Evolutionary conservation across 768 basidiomycete genomes (phyloP), one percentile per base, ranked within the genome.

Genomic region (Suillus luteus): DNA sequence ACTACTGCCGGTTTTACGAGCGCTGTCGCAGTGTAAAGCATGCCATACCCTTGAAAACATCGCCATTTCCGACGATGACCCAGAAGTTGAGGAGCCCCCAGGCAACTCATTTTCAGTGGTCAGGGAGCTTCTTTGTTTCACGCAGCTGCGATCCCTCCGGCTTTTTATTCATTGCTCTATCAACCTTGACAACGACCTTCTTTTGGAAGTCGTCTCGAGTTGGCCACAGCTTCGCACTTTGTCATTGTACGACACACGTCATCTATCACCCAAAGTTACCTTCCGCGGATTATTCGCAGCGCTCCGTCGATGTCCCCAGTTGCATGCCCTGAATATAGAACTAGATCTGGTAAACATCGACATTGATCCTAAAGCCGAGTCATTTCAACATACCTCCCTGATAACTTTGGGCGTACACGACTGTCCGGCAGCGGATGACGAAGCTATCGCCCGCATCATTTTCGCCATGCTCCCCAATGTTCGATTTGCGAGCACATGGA

Each of bases 401-500:
- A 8, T 15, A 49, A 15, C 1, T 3, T 7, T 49, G 24, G 6
- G 48, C 14, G 1, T 7, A 8, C 7, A 8, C 46, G 1, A 5
- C 24, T 49, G 24, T 49, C 48, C 12, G 24, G 24, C 14, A 49
- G 22, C 1, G 22, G 12, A 46, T 22, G 2, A 11, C 11, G 46
- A 46, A 46, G 46, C 46, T 46, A n/a, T 46, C n/a, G n/a, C 46
- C 14, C 48, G 24, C 48, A 27, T 49, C 48, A 49, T 49, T 49
- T 49, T 49, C 48, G 12, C 48, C 24, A 27, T 15, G n/a, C 48
- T 49, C 48, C 48, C 48, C 0, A 27, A 49, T 4, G 24, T 49
- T 27, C 24, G 24, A 6, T 24, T 49, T 27, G 6, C 14, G 14
- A 11, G 15, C 12, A 7, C 24, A 15, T 46, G 46, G 46, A n/a